Evolutionary conservation across 257 asterid species (phyloP).

Genomic region (Solanum infundibuliforme): DNA sequence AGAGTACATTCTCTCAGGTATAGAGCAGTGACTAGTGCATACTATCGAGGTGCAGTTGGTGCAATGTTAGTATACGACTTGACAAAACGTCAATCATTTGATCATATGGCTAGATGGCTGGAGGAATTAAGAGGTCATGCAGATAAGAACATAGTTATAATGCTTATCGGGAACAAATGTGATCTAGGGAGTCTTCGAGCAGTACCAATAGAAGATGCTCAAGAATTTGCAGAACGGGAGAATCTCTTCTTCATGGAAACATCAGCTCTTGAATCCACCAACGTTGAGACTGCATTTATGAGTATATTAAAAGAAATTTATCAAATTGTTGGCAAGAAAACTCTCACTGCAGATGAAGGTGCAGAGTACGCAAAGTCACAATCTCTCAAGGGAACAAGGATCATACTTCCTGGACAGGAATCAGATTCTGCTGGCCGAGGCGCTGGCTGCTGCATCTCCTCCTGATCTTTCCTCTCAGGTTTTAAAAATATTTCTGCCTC

Average conservation of each 20-base stretch:
- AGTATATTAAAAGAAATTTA: constrained; percentile 50
- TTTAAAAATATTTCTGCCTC: background rate
- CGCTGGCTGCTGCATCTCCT: constrained; percentile 48
- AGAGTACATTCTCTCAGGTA: constrained; percentile 29
- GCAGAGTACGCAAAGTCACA: constrained; percentile 28
- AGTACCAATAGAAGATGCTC: constrained; percentile 77
- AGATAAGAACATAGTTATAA: constrained; percentile 75
- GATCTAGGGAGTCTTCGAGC: constrained; percentile 68
- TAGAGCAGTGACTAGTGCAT: constrained; percentile 84
- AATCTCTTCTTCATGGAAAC: constrained; percentile 81
- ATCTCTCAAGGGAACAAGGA: constrained; percentile 54
- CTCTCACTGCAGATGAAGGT: constrained; percentile 27
- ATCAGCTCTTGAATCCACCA: constrained; percentile 72
- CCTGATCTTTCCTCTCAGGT: constrained; percentile 27
- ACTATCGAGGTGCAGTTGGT: constrained; percentile 83
- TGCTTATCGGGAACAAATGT: constrained; percentile 72
- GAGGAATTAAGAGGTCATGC: constrained; percentile 83
- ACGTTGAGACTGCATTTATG: constrained; percentile 62
- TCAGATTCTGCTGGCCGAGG: constrained; percentile 26
- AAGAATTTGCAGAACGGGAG: constrained; percentile 84
- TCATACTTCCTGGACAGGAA: constrained; percentile 45
- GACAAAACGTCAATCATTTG: constrained; percentile 77
- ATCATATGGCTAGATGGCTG: constrained; percentile 84
- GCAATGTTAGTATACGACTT: constrained; percentile 79
- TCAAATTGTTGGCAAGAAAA: constrained; percentile 58